Evolutionary conservation across 768 basidiomycete genomes (phyloP), one percentile per base, ranked within the genome.

Genomic region (Boletus huronensis): DNA sequence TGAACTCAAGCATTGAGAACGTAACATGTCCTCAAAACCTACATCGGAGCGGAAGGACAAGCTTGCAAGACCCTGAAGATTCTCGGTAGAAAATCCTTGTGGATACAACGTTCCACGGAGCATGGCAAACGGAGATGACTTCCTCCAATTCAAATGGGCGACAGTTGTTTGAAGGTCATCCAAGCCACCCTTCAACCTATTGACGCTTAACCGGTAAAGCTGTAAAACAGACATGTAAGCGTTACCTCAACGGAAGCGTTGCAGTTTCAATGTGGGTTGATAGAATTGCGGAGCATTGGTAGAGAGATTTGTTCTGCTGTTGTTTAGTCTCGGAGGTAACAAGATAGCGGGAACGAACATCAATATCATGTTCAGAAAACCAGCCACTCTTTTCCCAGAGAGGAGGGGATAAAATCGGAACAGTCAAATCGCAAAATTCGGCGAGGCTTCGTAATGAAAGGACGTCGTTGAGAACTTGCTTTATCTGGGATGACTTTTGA

Each of bases 201-300:
- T 41, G 29, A 23, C 17, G 23, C 19, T 44, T 35, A 36, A 21
- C 25, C 8, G 31, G 49, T 34, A 55, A 32, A 26, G 26, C 16
- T 32, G 11, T 2, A 35, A 13, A 14, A 14, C n/a, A 36, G 16
- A 46, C 17, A 2, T 28, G 32, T n/a, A 32, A 47, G 5, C 23
- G n/a, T 55, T 58, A 85, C 85, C 86, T 79, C 46, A 83, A 62
- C 2, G 84, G 82, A 28, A 86, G 70, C 3, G 85, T 87, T 34
- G 72, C 73, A 21, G 75, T 79, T 57, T 87, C 84, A 13, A 87
- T 68, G 55, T 83, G 77, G 34, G 82, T 66, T 1, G 86, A 81
- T 17, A 87, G 64, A 42, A 87, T 66, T 13, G 84, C 82, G 13
- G 85, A 84, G 23, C 72, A 72, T 42, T 80, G 77, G 66, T 83